Conservation (phyloP, 2,329 filamentous ascomycete genomes). For the Rutstroemia sydowiana region DNA sequence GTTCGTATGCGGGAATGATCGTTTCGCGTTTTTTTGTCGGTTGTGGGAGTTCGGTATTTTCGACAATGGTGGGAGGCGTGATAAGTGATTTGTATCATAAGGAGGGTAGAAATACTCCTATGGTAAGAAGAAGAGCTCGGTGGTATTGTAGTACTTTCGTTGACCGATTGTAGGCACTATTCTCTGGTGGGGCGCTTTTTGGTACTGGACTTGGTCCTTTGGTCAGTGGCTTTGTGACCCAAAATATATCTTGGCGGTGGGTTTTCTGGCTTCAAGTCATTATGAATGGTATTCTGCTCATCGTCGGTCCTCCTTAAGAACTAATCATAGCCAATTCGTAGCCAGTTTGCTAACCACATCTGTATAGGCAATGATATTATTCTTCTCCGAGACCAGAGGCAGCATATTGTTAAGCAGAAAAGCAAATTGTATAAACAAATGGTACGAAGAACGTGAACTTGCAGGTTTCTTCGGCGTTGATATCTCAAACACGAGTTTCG, state of each 20-base stretch:
- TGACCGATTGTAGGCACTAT: conserved; percentile 43
- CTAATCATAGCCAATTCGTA: too few relatives aligned
- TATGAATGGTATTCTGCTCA: conserved; percentile 53
- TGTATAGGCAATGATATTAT: conserved; percentile 51
- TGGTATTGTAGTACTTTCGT: neutral
- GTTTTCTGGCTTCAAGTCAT: conserved; percentile 84
- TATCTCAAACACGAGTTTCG: conserved; percentile 28
- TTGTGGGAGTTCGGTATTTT: conserved; percentile 70
- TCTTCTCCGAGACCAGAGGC: conserved; percentile 78
- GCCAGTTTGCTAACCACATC: too few relatives aligned
- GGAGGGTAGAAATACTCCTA: conserved; percentile 74
- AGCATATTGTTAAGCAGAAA: conserved; percentile 73
- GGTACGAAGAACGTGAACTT: conserved; percentile 67
- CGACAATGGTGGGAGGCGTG: conserved; percentile 87
- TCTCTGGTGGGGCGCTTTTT: conserved; percentile 69
- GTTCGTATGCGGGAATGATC: conserved; percentile 64
- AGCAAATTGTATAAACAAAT: conserved; percentile 65
- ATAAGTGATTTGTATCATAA: conserved; percentile 80
- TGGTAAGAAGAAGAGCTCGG: conserved; percentile 42
- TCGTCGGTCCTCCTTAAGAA: conserved; percentile 23
- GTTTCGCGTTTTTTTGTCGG: conserved; percentile 70
- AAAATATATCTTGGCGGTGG: conserved; percentile 71
- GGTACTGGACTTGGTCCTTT: conserved; percentile 77
- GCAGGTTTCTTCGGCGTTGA: conserved; percentile 43
- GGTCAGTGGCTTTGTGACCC: conserved; percentile 60